These are phyloP conservation scores for Cercospora berteroae DNA, from an alignment of 2,329 filamentous ascomycete species.

Conservation along the genomic window DNA sequence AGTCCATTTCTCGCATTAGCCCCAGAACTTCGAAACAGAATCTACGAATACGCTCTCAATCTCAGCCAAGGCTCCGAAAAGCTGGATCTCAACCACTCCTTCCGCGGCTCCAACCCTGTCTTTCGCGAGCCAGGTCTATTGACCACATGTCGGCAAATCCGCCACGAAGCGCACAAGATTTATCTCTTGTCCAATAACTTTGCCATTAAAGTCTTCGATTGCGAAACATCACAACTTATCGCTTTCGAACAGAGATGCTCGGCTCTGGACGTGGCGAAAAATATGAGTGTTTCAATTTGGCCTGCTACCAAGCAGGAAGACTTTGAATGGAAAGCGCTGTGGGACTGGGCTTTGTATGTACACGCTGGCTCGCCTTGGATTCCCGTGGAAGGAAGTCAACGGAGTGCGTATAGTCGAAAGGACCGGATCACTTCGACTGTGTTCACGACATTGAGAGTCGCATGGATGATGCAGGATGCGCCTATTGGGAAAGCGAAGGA, in stretches of 20 bases:
- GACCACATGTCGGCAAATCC: constrained; percentile 11
- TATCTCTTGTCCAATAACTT: constrained; percentile 10
- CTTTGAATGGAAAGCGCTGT: background rate
- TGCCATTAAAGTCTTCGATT: constrained; percentile 7
- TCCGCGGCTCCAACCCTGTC: constrained; percentile 3
- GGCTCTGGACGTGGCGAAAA: background rate
- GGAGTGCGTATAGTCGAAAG: background rate
- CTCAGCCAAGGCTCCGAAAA: background rate
- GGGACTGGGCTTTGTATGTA: constrained; percentile 8
- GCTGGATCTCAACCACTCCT: constrained; percentile 11
- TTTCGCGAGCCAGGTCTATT: constrained; percentile 11
- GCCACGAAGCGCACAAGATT: constrained; percentile 10
- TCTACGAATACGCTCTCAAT: constrained; percentile 19
- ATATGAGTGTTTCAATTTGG: constrained; percentile 8
- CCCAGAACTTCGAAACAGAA: constrained; percentile 17
- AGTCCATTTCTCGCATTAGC: constrained; percentile 11
- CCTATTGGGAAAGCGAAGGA: background rate
- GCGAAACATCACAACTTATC: background rate
- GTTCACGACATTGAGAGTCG: constrained; percentile 7
- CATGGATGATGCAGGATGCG: constrained; percentile 14
- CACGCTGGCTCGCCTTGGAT: constrained; percentile 6
- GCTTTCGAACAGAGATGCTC: constrained; percentile 4
- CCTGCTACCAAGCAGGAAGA: background rate
- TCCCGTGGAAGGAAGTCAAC: background rate
- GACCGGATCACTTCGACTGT: constrained; percentile 2